Conservation (phyloP, 805 yeast species). For the Metschnikowia bowlesiae region DNA sequence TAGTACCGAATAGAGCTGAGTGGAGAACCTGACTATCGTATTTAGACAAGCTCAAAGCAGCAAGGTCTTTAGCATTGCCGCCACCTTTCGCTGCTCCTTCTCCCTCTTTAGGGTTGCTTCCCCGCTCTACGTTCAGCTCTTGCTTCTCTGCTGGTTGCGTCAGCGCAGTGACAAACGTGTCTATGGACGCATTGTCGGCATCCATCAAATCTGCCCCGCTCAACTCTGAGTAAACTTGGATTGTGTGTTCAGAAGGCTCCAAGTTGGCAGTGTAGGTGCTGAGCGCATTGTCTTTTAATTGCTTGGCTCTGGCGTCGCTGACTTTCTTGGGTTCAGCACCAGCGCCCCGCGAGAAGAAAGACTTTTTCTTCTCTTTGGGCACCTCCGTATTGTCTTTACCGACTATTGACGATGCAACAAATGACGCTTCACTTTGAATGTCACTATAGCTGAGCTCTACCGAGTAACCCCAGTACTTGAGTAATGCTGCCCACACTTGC, state of each 20-base stretch:
- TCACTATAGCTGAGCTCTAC: conserved; percentile 29
- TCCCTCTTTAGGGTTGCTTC: conserved; percentile 13
- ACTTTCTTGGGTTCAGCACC: conserved; percentile 12
- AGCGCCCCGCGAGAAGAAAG: conserved; percentile 20
- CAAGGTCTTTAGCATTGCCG: conserved; percentile 26
- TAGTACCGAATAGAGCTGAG: conserved; percentile 50
- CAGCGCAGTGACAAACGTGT: conserved; percentile 21
- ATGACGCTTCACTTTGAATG: conserved; percentile 26
- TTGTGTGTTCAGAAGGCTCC: conserved; percentile 19
- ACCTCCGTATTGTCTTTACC: conserved; percentile 13
- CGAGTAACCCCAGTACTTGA: conserved; percentile 42
- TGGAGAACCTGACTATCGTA: conserved; percentile 50
- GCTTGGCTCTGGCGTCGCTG: conserved; percentile 25
- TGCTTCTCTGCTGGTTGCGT: not conserved
- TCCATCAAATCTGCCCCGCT: conserved; percentile 14
- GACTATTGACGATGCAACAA: conserved; percentile 25
- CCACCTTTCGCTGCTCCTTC: conserved; percentile 15
- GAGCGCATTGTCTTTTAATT: conserved; percentile 23
- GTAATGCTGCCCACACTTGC: conserved; percentile 18
- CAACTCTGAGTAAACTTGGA: conserved; percentile 19
- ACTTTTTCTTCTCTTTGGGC: conserved; percentile 30
- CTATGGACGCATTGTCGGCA: conserved; percentile 25
- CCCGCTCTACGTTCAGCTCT: not conserved
- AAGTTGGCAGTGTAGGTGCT: conserved; percentile 23
- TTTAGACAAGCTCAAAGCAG: conserved; percentile 32